These are phyloP conservation scores for Kluyveromyces siamensis DNA, from an alignment of 805 yeast species.

Conservation along the genomic window DNA sequence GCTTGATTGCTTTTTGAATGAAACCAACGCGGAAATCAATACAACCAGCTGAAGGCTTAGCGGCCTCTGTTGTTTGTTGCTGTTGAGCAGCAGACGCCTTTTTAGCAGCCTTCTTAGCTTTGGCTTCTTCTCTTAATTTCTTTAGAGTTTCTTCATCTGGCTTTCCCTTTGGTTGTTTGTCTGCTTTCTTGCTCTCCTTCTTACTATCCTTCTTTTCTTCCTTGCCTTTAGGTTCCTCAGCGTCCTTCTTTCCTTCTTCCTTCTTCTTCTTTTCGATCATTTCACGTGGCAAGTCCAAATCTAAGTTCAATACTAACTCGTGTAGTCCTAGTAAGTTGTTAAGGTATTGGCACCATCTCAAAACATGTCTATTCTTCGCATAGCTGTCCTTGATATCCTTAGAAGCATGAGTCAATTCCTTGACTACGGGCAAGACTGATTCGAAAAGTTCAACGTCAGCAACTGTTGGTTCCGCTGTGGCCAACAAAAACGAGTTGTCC, in stretches of 20 bases:
- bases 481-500: constrained; percentile 60
- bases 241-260: constrained; percentile 25
- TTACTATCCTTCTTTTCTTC: constrained; percentile 14
- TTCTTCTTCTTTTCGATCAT: constrained; percentile 49
- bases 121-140: constrained; percentile 42
- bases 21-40: constrained; percentile 93
- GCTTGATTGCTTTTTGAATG: constrained; percentile 92
- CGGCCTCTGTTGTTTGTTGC: constrained; percentile 33
- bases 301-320: constrained; percentile 52
- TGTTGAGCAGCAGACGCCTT: constrained; percentile 48
- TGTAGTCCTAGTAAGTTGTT: constrained; percentile 56
- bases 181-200: constrained; percentile 20
- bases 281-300: constrained; percentile 66
- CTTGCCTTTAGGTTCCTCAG: constrained; percentile 13
- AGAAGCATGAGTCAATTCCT: constrained; percentile 42
- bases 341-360: constrained; percentile 87
- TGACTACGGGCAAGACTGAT: constrained; percentile 51
- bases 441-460: constrained; percentile 69
- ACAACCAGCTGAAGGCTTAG: constrained; percentile 70
- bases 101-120: constrained; percentile 49
- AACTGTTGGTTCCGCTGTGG: constrained; percentile 48
- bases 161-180: constrained; percentile 36
- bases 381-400: constrained; percentile 38
- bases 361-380: constrained; percentile 66
- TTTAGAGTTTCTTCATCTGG: constrained; percentile 41